Conservation (phyloP, 2,329 filamentous ascomycete genomes). For the Kalaharituber pfeilii region DNA sequence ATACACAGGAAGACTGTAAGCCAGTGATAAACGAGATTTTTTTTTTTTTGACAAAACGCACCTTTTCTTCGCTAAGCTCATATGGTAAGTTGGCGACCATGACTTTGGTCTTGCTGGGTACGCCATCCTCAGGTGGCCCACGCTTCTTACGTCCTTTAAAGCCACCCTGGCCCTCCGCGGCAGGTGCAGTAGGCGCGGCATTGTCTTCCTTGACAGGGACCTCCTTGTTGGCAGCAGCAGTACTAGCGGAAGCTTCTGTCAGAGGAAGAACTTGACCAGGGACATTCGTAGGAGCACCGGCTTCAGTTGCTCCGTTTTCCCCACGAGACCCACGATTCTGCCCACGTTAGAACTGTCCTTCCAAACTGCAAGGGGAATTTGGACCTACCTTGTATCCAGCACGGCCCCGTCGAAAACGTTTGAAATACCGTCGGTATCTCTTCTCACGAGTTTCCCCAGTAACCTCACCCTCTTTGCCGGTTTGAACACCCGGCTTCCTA, state of each 20-base stretch:
- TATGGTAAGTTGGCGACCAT: constrained; percentile 99
- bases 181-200: constrained; percentile 34
- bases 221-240: constrained; percentile 27
- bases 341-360: background rate
- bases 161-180: constrained; percentile 28
- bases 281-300: constrained; percentile 28
- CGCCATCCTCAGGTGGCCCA: constrained; percentile 89
- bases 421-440: constrained; percentile 41
- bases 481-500: constrained; percentile 80
- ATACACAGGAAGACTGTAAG: constrained; percentile 12
- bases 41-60: constrained; percentile 36
- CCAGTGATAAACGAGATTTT: constrained; percentile 6
- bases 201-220: constrained; percentile 26
- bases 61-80: constrained; percentile 93
- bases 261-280: constrained; percentile 40
- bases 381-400: constrained; percentile 33
- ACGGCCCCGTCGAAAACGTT: constrained; percentile 39
- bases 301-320: background rate
- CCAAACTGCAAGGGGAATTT: background rate
- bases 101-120: constrained; percentile 98
- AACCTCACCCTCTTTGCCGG: constrained; percentile 45
- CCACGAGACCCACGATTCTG: background rate
- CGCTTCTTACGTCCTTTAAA: constrained; percentile 56
- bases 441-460: constrained; percentile 36
- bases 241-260: constrained; percentile 38